Conservation (phyloP, 768 basidiomycete species). For the Auricularia heimuer region DNA sequence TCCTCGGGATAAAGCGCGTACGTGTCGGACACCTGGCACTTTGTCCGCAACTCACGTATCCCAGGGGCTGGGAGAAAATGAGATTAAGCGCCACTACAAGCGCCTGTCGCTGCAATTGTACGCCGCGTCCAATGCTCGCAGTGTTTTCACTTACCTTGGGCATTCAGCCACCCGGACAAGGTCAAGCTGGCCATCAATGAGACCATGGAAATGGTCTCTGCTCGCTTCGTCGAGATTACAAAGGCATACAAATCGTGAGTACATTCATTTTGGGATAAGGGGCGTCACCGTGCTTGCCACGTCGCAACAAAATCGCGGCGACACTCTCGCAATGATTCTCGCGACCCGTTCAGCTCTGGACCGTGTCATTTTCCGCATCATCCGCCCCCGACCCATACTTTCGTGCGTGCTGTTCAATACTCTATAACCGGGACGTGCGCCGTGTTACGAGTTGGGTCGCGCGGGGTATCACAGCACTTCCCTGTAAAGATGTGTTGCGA, state of each 20-base stretch:
- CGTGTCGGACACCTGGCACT: slow-evolving; percentile 19
- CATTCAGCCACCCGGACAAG: slow-evolving; percentile 90
- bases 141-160: slow-evolving; percentile 2
- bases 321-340: too few species aligned
- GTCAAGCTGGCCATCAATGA: slow-evolving; percentile 73
- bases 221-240: slow-evolving; percentile 83
- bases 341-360: too few species aligned
- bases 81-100: slow-evolving; percentile 94
- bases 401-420: too few species aligned
- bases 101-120: slow-evolving; percentile 82
- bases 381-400: too few species aligned
- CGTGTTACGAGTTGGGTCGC: too few species aligned
- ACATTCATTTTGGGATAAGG: neutral
- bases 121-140: neutral
- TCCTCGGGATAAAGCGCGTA: slow-evolving; percentile 69
- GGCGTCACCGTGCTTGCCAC: too few species aligned
- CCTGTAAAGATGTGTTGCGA: too few species aligned
- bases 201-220: slow-evolving; percentile 77
- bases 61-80: slow-evolving; percentile 67
- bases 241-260: slow-evolving; percentile 94
- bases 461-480: too few species aligned
- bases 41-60: too few species aligned
- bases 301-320: too few species aligned
- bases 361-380: too few species aligned
- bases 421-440: too few species aligned